These are phyloP conservation scores for Dioscorea zingiberensis DNA, from an alignment of 106 monocot genomes.

Conservation along the genomic window DNA sequence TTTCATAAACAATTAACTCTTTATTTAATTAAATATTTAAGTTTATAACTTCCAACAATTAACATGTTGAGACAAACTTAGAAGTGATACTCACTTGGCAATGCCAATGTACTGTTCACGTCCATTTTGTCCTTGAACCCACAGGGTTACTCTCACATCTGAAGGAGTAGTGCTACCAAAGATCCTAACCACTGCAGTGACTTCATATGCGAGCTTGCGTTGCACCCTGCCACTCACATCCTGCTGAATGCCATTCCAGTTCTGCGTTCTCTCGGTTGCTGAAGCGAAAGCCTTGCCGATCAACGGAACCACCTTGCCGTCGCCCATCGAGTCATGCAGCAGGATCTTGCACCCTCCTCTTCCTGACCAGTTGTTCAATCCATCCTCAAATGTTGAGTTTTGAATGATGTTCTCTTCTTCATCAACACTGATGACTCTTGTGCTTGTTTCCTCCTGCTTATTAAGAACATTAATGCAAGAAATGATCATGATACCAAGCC, in stretches of 20 bases:
- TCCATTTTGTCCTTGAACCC: constrained; percentile 54
- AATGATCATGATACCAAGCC: too few relatives aligned
- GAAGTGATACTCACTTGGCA: constrained; percentile 53
- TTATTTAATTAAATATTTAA: too few relatives aligned
- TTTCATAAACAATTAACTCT: too few relatives aligned
- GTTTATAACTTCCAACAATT: too few relatives aligned
- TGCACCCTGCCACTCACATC: constrained; percentile 73
- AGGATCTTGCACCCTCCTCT: constrained; percentile 75
- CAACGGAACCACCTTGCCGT: constrained; percentile 45
- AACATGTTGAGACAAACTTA: too few relatives aligned
- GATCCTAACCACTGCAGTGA: constrained; percentile 52
- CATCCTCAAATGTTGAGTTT: constrained; percentile 68
- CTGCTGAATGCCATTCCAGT: constrained; percentile 76
- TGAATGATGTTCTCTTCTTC: constrained; percentile 58
- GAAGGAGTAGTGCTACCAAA: constrained; percentile 34
- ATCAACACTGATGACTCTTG: constrained; percentile 1
- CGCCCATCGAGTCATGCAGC: constrained; percentile 47
- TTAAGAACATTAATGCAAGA: too few relatives aligned
- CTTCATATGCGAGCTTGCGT: constrained; percentile 71
- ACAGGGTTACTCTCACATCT: constrained; percentile 57
- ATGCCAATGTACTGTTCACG: constrained; percentile 75
- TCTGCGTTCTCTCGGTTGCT: constrained; percentile 44
- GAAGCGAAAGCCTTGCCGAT: constrained; percentile 59
- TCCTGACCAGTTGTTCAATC: constrained; percentile 62
- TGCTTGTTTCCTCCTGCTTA: neutral